Evolutionary conservation across 2,329 filamentous ascomycete species (phyloP).

Genomic region (Talaromyces islandicus): DNA sequence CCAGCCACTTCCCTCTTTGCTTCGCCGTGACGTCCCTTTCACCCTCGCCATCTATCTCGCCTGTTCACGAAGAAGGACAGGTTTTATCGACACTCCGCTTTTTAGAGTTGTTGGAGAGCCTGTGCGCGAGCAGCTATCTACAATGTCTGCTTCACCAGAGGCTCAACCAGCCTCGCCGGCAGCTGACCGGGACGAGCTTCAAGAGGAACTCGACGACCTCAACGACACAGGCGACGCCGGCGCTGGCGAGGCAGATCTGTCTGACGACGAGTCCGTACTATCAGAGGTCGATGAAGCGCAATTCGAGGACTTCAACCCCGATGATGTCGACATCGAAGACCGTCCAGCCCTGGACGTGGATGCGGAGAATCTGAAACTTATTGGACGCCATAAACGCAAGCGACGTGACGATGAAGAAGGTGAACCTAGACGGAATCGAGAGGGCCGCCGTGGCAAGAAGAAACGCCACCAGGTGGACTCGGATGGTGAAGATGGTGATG

Average conservation of each 20-base stretch:
- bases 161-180: constrained; percentile 17
- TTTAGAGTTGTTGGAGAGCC: not conserved
- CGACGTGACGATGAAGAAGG: constrained; percentile 57
- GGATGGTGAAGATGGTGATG: constrained; percentile 46
- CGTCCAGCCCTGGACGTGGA: constrained; percentile 55
- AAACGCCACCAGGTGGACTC: constrained; percentile 68
- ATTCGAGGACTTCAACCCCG: constrained; percentile 59
- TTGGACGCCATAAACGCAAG: constrained; percentile 60
- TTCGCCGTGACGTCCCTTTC: not conserved
- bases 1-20: not conserved
- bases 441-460: constrained; percentile 53
- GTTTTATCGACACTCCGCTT: not conserved
- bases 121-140: not conserved
- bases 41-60: not conserved
- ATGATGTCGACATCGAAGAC: constrained; percentile 56
- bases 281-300: constrained; percentile 61
- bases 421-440: constrained; percentile 64
- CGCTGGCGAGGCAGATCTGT: constrained; percentile 30
- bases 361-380: constrained; percentile 54
- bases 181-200: constrained; percentile 15
- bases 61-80: not conserved
- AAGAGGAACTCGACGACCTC: constrained; percentile 17
- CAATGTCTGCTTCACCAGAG: constrained; percentile 37
- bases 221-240: constrained; percentile 12
- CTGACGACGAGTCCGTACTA: constrained; percentile 57